Evolutionary conservation across 2,329 filamentous ascomycete species (phyloP), one percentile per base, ranked within the genome.

Genomic region (Paecilomyces variotii): DNA sequence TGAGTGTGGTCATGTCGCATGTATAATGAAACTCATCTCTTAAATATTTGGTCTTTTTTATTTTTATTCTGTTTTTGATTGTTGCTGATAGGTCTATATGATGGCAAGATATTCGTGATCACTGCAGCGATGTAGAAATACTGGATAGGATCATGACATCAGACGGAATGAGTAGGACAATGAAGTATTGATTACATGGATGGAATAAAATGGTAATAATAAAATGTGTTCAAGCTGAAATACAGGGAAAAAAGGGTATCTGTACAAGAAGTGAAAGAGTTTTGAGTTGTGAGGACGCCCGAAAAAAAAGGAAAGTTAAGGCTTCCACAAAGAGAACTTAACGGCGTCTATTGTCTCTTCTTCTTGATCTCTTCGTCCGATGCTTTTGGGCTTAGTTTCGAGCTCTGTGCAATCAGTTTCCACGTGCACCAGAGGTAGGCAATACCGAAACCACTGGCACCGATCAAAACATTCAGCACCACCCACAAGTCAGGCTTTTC

Each of bases 401-500:
- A 63, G 35, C 66, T 68, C 57, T 73, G 71, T 26, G 61, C 65
- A 35, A 79, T 64, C 58, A 84, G 64, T 63, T 84, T 87, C 82
- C 85, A 88, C 61, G 94, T 74, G 73, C 92, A 97, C 94, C 94
- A 99, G 6, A 94, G 69, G 72, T 97, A 97, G 73, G 91, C 95
- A 34, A 96, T 76, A 0, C 84, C 84, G 71, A 97, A 99, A 0
- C 91, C 94, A 3, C 84, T 87, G 25, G 90, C 90, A 6, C 94
- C 94, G 25, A 97, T 76, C 19, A 91, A 85, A 7, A 94, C 91
- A 68, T 99, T 99, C 11, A 86, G 82, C 2, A 99, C 92, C 2
- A 95, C 87, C 93, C 93, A 99, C 1, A 99, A 77, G 76, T 99
- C 94, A 0, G 94, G 94, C 75, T 96, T 97, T 59, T 82, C 80